Percentiles rank a stretch among this genome's conserved stretches.
phyloP scores from a whole-genome alignment of 352 stramenopile species.

The Blastocystis sp. region DNA sequence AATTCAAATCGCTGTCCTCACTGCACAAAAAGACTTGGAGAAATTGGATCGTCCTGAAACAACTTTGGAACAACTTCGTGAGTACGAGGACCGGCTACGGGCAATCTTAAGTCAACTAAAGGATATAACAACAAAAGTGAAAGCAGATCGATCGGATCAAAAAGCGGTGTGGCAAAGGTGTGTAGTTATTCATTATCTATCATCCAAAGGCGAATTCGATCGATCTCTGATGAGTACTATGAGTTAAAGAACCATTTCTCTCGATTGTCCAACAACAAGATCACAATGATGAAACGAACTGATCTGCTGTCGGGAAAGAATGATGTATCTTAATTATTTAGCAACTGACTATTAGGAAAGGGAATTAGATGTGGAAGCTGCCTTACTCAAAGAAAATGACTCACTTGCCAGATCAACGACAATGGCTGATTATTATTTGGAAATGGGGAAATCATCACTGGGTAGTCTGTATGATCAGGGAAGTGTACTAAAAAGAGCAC shows the following conservation, averaged over 20 bases:
- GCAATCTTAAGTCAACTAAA: slow-evolving; percentile 20
- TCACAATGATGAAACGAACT: slow-evolving; percentile 1
- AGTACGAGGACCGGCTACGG: slow-evolving; percentile 5
- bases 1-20: slow-evolving; percentile 17
- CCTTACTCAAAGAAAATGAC: slow-evolving; percentile 31
- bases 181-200: background rate
- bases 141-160: slow-evolving; percentile 18
- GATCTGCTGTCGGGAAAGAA: background rate
- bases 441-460: slow-evolving; percentile 43
- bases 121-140: slow-evolving; percentile 11
- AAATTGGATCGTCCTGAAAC: slow-evolving; percentile 38
- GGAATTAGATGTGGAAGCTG: slow-evolving; percentile 12
- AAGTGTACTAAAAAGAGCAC: slow-evolving; percentile 37
- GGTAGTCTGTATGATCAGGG: slow-evolving; percentile 26
- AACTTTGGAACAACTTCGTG: slow-evolving; percentile 24
- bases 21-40: slow-evolving; percentile 5
- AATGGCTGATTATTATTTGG: slow-evolving; percentile 66
- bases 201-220: slow-evolving; percentile 19
- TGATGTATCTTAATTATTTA: background rate
- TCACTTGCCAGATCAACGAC: slow-evolving; percentile 35
- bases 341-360: background rate
- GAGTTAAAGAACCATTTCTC: slow-evolving; percentile 43
- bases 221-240: slow-evolving; percentile 54
- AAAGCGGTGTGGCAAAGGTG: slow-evolving; percentile 50
- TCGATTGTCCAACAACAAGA: slow-evolving; percentile 54